Base-by-base conservation (phyloP, 148 eudicot species). In the Spergularia marina region DNA sequence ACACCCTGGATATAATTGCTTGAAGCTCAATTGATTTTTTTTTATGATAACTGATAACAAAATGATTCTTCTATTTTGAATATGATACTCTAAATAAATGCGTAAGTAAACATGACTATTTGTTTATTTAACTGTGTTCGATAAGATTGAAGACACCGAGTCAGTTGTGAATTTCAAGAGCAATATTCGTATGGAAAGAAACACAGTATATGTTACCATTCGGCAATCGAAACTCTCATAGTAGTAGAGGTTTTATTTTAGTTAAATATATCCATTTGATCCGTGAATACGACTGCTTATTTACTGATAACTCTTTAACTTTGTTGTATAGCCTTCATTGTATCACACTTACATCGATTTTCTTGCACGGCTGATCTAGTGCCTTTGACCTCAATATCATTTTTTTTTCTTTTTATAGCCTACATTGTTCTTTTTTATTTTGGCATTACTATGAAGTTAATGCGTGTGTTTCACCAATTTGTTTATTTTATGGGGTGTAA, bases 191-290 rank as follows among this genome's bases (percentile, higher is more conserved):
- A n/a, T n/a, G n/a, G n/a, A 56, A 11, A 44, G 52, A 34, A 62
- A 20, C 0, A 7, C 54, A 63, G 40, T 78, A 21, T 71, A 64
- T 25, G 12, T 44, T 47, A 60, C n/a, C 61, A n/a, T 59, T 74
- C 59, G 79, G 68, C 74, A 76, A 70, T 36, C 15, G 18, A 20
- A 52, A 77, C 69, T 63, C 70, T 8, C 72, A 25, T 14, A 44
- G 15, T 65, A 40, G 20, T n/a, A 36, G 17, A 41, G 12, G 47
- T 55, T 78, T 44, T 34, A 56, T 55, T 39, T 56, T 52, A 44
- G 56, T 56, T 65, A 41, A 72, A n/a, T 34, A 47, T 18, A 12
- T 25, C 23, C 25, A 23, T 39, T 47, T 23, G 3, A n/a, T 39
- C 76, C 80, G 49, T 66, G 47, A 65, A 65, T 44, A 4, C 67